These are phyloP conservation scores for Syzygium grande DNA, from an alignment of 345 rosid species.

Conservation along the genomic window DNA sequence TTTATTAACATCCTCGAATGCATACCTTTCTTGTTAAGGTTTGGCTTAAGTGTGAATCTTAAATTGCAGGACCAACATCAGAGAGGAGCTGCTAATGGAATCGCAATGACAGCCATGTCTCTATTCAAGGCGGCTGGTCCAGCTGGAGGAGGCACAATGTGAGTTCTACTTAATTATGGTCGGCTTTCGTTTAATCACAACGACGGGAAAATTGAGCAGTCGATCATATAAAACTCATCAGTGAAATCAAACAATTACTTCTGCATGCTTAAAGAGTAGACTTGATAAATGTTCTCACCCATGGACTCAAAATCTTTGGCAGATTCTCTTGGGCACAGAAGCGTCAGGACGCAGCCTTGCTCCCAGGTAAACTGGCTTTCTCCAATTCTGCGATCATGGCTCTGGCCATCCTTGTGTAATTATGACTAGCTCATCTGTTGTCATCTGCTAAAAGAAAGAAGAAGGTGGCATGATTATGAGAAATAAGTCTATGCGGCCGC, in stretches of 20 bases:
- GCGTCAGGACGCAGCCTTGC: constrained; percentile 22
- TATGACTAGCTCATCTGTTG: background rate
- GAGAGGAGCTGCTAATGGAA: constrained; percentile 54
- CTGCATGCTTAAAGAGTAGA: background rate
- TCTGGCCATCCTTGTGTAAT: background rate
- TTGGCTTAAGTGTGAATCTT: background rate
- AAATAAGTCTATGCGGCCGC: background rate
- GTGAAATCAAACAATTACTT: background rate
- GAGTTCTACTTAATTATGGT: constrained; percentile 5
- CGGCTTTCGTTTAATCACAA: background rate
- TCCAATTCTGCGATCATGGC: background rate
- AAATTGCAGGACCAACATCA: constrained; percentile 38
- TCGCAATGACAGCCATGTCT: constrained; percentile 43
- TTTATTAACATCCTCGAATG: background rate
- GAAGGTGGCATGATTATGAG: background rate
- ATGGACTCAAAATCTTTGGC: background rate
- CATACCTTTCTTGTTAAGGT: background rate
- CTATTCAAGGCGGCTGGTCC: constrained; percentile 45
- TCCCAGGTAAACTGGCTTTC: constrained; percentile 26
- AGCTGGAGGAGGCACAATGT: constrained; percentile 44
- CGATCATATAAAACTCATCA: background rate
- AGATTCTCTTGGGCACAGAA: constrained; percentile 50
- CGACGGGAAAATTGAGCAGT: background rate
- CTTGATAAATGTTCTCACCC: background rate
- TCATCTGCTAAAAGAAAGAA: background rate